These are phyloP conservation scores for Tolypocladium pustulatum DNA, from an alignment of 2,329 filamentous ascomycete genomes.

Conservation along the genomic window DNA sequence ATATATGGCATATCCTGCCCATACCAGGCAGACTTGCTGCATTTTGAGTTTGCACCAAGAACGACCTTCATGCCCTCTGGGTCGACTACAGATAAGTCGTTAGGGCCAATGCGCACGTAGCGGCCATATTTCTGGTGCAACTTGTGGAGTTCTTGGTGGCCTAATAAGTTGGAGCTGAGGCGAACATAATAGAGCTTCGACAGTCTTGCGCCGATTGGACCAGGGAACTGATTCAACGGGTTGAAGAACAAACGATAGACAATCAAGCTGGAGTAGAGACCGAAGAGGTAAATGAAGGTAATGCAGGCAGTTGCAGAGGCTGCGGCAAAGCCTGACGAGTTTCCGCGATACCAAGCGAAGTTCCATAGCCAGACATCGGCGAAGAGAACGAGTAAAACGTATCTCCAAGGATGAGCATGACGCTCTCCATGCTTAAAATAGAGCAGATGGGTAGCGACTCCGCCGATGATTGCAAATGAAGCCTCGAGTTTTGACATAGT, in stretches of 20 bases:
- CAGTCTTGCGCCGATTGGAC: constrained; percentile 1
- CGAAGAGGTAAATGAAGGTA: background rate
- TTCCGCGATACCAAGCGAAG: background rate
- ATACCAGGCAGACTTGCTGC: constrained; percentile 1
- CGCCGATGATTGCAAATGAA: background rate
- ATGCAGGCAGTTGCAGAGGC: background rate
- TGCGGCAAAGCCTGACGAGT: background rate
- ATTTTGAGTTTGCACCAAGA: background rate
- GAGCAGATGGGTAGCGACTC: background rate
- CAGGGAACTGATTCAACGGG: background rate
- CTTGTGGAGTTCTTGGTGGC: background rate
- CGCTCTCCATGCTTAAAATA: constrained; percentile 1
- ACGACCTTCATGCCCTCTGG: constrained; percentile 1
- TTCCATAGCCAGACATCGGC: background rate
- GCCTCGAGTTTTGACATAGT: background rate
- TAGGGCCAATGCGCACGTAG: constrained; percentile 2
- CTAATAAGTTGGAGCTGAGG: background rate
- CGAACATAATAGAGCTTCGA: constrained; percentile 2
- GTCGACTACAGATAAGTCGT: background rate
- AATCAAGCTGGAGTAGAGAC: background rate
- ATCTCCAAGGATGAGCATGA: background rate
- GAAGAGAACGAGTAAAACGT: background rate
- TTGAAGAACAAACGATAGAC: constrained; percentile 3
- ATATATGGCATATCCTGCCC: background rate
- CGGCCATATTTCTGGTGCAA: constrained; percentile 2